Percentiles rank a stretch among this genome's conserved stretches.
Evolutionary conservation across 768 basidiomycete species (phyloP).

Genomic region (Collybia mongolica): DNA sequence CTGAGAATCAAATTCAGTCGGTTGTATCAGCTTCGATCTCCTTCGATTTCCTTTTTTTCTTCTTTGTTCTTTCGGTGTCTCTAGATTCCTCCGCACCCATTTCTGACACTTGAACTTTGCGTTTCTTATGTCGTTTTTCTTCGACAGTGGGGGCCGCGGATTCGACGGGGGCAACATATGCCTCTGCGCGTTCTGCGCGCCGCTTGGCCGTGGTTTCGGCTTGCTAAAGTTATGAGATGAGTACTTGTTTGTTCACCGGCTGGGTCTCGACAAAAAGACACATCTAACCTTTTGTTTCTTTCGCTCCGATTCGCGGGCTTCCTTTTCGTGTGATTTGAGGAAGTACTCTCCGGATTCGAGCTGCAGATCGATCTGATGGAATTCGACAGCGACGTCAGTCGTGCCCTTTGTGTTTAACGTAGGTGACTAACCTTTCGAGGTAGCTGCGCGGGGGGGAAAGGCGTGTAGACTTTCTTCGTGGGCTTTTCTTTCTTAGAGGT

Average conservation of each 20-base stretch:
- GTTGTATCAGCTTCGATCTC: too few species aligned
- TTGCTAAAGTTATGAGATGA: slow-evolving; percentile 55
- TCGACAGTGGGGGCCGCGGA: slow-evolving; percentile 68
- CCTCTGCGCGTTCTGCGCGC: slow-evolving; percentile 80
- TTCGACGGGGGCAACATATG: slow-evolving; percentile 87
- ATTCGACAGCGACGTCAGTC: not conserved
- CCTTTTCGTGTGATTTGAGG: slow-evolving; percentile 88
- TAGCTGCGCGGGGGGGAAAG: slow-evolving; percentile 93
- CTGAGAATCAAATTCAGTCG: too few species aligned
- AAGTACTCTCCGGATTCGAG: slow-evolving; percentile 98
- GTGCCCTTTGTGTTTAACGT: not conserved
- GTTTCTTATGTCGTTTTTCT: slow-evolving; percentile 66
- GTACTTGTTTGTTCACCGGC: not conserved
- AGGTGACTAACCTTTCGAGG: slow-evolving; percentile 73
- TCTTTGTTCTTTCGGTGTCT: slow-evolving; percentile 21
- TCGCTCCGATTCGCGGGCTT: slow-evolving; percentile 65
- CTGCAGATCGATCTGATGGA: slow-evolving; percentile 78
- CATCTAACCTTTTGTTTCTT: slow-evolving; percentile 70
- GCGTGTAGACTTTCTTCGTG: slow-evolving; percentile 94
- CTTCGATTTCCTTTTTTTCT: slow-evolving; percentile 26
- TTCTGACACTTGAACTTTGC: slow-evolving; percentile 34
- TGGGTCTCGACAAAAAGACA: not conserved
- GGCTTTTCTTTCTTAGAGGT: slow-evolving; percentile 31
- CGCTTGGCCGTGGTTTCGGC: slow-evolving; percentile 67
- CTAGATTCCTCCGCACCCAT: slow-evolving; percentile 18